These are phyloP conservation scores for Yamadazyma triangularis DNA, from an alignment of 1,139 yeast species.

Conservation along the genomic window DNA sequence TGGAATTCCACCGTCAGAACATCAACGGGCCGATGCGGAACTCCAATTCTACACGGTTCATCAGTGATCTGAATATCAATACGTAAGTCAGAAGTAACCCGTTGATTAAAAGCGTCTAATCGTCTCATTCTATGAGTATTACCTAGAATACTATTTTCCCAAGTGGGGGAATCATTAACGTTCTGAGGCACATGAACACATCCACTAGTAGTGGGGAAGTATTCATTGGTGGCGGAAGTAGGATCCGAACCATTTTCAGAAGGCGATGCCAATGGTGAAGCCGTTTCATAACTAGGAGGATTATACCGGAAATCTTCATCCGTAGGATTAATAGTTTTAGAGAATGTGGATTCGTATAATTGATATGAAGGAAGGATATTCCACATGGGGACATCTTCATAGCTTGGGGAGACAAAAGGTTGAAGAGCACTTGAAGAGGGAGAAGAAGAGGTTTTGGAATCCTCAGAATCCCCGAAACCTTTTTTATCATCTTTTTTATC, in stretches of 20 bases:
- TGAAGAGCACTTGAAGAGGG: too few relatives aligned
- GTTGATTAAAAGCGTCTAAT: conserved; percentile 24
- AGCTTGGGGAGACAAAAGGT: conserved; percentile 13
- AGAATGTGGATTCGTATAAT: conserved; percentile 36
- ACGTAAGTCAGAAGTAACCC: conserved; percentile 21
- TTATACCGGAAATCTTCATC: conserved; percentile 26
- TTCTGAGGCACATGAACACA: conserved; percentile 15
- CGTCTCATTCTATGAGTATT: conserved; percentile 39
- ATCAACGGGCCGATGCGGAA: conserved; percentile 21
- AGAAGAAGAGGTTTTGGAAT: too few relatives aligned
- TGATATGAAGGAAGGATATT: conserved; percentile 42
- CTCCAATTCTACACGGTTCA: conserved; percentile 35
- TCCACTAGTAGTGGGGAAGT: conserved; percentile 12
- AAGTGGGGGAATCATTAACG: conserved; percentile 12
- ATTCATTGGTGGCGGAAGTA: conserved; percentile 14
- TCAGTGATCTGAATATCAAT: conserved; percentile 34
- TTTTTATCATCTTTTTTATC: not conserved
- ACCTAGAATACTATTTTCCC: conserved; percentile 42
- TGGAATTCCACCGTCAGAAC: conserved; percentile 36
- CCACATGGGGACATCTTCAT: conserved; percentile 18
- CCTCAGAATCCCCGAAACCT: not conserved
- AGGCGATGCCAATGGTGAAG: not conserved
- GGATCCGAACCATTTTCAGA: conserved; percentile 4
- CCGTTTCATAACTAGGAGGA: conserved; percentile 33
- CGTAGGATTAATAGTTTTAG: conserved; percentile 32